phyloP scores from a whole-genome alignment of 768 basidiomycete genomes.

The Tephrocybe sp. region DNA sequence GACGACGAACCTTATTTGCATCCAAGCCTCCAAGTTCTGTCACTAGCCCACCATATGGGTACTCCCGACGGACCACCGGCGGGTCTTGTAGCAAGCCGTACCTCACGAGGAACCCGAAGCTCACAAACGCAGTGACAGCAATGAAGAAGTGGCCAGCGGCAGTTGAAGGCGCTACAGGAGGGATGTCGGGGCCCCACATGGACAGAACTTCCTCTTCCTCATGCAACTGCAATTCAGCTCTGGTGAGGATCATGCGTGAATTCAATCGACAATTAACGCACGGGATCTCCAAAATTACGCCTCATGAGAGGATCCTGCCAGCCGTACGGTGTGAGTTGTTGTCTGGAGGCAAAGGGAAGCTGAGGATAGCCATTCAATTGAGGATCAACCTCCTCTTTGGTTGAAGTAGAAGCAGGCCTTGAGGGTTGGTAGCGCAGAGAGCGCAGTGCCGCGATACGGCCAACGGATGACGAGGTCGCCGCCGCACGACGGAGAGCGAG shows the following conservation, averaged over 20 bases:
- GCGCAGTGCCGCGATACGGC: slow-evolving; percentile 15
- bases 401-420: slow-evolving; percentile 33
- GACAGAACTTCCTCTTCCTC: slow-evolving; percentile 78
- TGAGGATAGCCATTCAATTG: slow-evolving; percentile 73
- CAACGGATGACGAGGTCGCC: slow-evolving; percentile 27
- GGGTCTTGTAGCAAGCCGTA: slow-evolving; percentile 54
- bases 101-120: slow-evolving; percentile 59
- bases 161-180: slow-evolving; percentile 53
- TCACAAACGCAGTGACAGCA: slow-evolving; percentile 60
- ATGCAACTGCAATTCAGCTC: slow-evolving; percentile 54
- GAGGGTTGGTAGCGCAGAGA: slow-evolving; percentile 9
- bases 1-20: no score
- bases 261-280: slow-evolving; percentile 24
- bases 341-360: slow-evolving; percentile 64
- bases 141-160: slow-evolving; percentile 67
- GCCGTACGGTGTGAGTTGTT: slow-evolving; percentile 58
- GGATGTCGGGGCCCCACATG: slow-evolving; percentile 85
- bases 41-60: slow-evolving; percentile 73
- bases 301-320: slow-evolving; percentile 79
- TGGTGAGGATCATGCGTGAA: slow-evolving; percentile 12
- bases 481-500: slow-evolving; percentile 38
- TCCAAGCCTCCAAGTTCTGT: slow-evolving; percentile 76
- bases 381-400: slow-evolving; percentile 50
- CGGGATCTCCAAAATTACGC: slow-evolving; percentile 79
- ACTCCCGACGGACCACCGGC: slow-evolving; percentile 69